These are phyloP conservation scores for Aphanocladium album DNA, from an alignment of 2,329 filamentous ascomycete genomes.

Conservation along the genomic window DNA sequence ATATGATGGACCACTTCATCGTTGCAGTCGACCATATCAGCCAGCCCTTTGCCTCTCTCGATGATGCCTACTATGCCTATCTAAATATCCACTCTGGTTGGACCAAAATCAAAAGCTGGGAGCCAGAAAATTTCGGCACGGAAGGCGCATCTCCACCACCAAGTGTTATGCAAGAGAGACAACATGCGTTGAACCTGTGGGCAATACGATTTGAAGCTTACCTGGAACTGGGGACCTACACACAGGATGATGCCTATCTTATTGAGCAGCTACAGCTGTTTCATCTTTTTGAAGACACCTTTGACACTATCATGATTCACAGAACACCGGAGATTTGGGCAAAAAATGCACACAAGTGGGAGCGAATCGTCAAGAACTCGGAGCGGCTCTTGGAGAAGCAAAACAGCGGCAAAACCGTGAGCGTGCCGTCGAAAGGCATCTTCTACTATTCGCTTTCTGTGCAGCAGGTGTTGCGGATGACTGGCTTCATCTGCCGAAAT, in stretches of 20 bases:
- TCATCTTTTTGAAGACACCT: constrained; percentile 6
- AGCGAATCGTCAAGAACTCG: constrained; percentile 1
- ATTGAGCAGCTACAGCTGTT: constrained; percentile 7
- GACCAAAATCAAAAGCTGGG: constrained; percentile 2
- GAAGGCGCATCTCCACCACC: background rate
- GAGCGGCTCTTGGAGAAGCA: background rate
- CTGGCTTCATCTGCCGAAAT: constrained; percentile 7
- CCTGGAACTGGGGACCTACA: background rate
- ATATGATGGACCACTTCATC: background rate
- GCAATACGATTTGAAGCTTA: background rate
- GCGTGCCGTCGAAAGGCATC: background rate
- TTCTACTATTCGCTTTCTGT: constrained; percentile 8
- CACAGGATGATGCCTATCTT: background rate
- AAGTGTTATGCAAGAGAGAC: background rate
- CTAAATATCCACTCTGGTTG: background rate
- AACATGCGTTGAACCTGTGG: constrained; percentile 3
- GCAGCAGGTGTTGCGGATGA: constrained; percentile 1
- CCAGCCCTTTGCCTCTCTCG: constrained; percentile 3
- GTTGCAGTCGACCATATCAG: background rate
- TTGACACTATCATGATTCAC: constrained; percentile 6
- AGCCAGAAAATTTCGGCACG: background rate
- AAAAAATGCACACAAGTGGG: constrained; percentile 2
- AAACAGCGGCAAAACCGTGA: background rate
- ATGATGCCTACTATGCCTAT: constrained; percentile 11
- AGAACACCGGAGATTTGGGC: constrained; percentile 6